phyloP scores from a whole-genome alignment of 2,329 filamentous ascomycete species.

The Ophiostoma sp. region DNA sequence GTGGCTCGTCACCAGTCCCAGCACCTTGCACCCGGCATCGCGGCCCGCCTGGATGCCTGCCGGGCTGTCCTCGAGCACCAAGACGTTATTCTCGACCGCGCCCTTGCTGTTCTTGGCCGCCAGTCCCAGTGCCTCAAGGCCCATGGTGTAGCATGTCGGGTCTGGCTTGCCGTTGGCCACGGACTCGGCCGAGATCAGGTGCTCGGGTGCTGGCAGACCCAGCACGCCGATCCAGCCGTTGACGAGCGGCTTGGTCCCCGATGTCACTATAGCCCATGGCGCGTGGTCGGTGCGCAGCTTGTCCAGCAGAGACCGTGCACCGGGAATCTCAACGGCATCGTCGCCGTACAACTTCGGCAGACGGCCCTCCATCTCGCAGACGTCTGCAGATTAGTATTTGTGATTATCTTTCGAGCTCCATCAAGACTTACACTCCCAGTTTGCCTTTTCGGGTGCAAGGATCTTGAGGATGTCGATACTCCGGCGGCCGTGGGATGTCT shows the following conservation, averaged over 20 bases:
- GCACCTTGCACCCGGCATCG: conserved; percentile 76
- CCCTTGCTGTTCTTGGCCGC: conserved; percentile 34
- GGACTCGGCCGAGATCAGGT: conserved; percentile 70
- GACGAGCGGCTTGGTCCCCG: conserved; percentile 63
- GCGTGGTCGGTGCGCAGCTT: conserved; percentile 54
- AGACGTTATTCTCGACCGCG: conserved; percentile 38
- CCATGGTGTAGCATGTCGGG: conserved; percentile 66
- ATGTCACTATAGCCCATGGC: conserved; percentile 84
- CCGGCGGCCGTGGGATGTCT: conserved; percentile 84
- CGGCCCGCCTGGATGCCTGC: conserved; percentile 80
- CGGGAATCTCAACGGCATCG: conserved; percentile 80
- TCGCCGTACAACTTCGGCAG: conserved; percentile 72
- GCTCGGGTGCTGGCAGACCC: conserved; percentile 57
- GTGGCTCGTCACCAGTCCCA: conserved; percentile 83
- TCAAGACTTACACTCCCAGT: conserved; percentile 74
- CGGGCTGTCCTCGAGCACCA: conserved; percentile 86
- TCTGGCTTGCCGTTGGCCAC: conserved; percentile 72
- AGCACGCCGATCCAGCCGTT: conserved; percentile 67
- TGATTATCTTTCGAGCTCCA: no score
- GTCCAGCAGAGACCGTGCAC: conserved; percentile 65
- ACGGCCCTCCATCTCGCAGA: conserved; percentile 68
- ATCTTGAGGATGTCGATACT: conserved; percentile 80
- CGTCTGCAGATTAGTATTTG: conserved; percentile 49
- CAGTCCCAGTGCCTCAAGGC: conserved; percentile 56
- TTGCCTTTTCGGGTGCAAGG: conserved; percentile 78